Base-by-base conservation (phyloP, 345 rosid genomes). In the Dimocarpus longan region DNA sequence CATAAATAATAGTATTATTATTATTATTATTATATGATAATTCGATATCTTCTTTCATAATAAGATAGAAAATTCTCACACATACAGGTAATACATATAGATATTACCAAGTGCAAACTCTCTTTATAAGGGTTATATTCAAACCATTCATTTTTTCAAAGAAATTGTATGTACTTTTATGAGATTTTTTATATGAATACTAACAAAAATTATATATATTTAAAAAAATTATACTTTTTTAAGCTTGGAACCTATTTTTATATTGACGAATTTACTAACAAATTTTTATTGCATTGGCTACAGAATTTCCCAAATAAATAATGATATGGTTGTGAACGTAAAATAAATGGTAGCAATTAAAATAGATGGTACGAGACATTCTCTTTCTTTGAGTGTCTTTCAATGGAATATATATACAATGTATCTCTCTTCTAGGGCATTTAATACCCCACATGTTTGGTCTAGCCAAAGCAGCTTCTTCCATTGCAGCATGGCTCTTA, bases 361-460 rank as follows among this genome's bases (percentile, higher is more conserved):
- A 13, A 21, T 11, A 74, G 11, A 74, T 40, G 4, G 32, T 42
- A 60, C 13, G 63, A 60, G 40, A 22, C 54, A 15, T 22, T 21
- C 22, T 22, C 76, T 74, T 75, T 26, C 5, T 24, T 24, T 46
- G 2, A 46, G 1, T 75, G 64, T 26, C 19, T 11, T 63, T 75
- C 11, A 16, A 10, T 75, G 70, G 60, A 24, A 66, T 59, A 73
- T 73, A 66, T 59, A 73, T 74, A 8, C 79, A 50, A 50, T 66
- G 64, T 48, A 66, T 65, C 71, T 75, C 62, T 12, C 60, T 10
- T 44, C 71, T 66, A 63, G 74, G 59, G 59, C 70, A 76, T 64
- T 80, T 65, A 69, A 69, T 28, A 16, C 68, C 73, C 76, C 77
- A 32, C 80, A 43, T 66, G 77, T 76, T 37, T 71, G 63, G 63